phyloP scores from a whole-genome alignment of 2,329 filamentous ascomycete genomes.

The Neofusicoccum kwambonambiense region DNA sequence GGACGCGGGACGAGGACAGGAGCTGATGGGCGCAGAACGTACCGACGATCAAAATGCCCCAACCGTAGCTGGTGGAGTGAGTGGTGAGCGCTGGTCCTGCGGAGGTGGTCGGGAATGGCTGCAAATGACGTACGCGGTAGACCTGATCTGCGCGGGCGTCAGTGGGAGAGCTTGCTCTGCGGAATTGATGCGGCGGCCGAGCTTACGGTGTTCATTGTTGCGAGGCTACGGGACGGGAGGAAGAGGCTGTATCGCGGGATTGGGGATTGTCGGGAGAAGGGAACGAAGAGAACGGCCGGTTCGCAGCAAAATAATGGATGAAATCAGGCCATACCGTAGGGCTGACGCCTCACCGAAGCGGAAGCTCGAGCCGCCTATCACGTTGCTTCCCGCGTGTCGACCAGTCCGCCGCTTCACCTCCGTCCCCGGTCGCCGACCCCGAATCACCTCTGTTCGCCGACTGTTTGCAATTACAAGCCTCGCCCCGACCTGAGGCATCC shows the following conservation, averaged over 20 bases:
- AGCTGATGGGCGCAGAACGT: constrained; percentile 34
- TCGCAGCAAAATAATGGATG: constrained; percentile 11
- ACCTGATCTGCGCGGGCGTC: constrained; percentile 49
- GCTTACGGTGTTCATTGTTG: constrained; percentile 55
- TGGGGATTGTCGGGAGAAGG: neutral
- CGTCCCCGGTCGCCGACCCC: neutral
- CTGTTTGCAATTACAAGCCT: neutral
- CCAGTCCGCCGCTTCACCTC: neutral
- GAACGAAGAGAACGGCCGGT: neutral
- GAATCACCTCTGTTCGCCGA: neutral
- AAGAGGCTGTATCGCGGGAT: neutral
- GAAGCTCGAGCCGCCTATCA: constrained; percentile 12
- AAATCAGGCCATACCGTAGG: constrained; percentile 15
- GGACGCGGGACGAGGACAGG: neutral
- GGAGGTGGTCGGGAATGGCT: constrained; percentile 1
- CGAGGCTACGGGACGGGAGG: neutral
- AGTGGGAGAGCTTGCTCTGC: constrained; percentile 22
- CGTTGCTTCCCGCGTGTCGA: neutral
- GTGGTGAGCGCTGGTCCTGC: constrained; percentile 20
- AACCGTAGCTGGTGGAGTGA: constrained; percentile 68
- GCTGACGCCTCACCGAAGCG: constrained; percentile 12
- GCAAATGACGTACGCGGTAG: constrained; percentile 53
- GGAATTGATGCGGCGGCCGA: neutral
- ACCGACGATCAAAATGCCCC: constrained; percentile 86
- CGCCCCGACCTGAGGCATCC: neutral